Percentiles rank a stretch among this genome's conserved stretches.
These are phyloP conservation scores for Boletus calvinii DNA, from an alignment of 1,284 basidiomycete species.

Conservation along the genomic window DNA sequence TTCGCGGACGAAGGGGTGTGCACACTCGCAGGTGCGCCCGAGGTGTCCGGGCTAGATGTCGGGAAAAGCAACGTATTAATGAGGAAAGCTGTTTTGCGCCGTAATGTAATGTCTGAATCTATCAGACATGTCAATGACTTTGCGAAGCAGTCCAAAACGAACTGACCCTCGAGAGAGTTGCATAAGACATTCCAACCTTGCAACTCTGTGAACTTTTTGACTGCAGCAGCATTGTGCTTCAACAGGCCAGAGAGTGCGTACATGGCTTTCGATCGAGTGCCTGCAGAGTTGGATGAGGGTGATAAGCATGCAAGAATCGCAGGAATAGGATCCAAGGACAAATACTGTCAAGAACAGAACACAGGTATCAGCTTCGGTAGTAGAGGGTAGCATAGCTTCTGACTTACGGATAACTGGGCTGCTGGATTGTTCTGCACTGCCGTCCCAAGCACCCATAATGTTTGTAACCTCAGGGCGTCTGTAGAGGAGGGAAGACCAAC, in stretches of 20 bases:
- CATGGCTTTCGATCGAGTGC: constrained; percentile 78
- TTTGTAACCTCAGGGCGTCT: constrained; percentile 67
- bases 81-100: constrained; percentile 86
- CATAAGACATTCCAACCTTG: constrained; percentile 75
- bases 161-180: constrained; percentile 60
- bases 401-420: constrained; percentile 80
- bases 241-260: constrained; percentile 85
- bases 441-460: constrained; percentile 92
- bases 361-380: neutral
- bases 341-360: constrained; percentile 52
- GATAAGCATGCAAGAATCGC: constrained; percentile 64
- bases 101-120: constrained; percentile 79
- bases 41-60: constrained; percentile 19
- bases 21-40: constrained; percentile 18
- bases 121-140: constrained; percentile 6
- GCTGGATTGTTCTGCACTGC: constrained; percentile 94
- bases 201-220: constrained; percentile 53
- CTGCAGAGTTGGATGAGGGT: constrained; percentile 46
- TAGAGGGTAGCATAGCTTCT: neutral
- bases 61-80: constrained; percentile 78
- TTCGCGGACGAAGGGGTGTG: constrained; percentile 19
- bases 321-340: constrained; percentile 68
- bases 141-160: constrained; percentile 18
- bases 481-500: constrained; percentile 56
- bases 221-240: constrained; percentile 78